These are phyloP conservation scores for Centrapalus pauciflorus DNA, from an alignment of 129 eudicot species.

Conservation along the genomic window DNA sequence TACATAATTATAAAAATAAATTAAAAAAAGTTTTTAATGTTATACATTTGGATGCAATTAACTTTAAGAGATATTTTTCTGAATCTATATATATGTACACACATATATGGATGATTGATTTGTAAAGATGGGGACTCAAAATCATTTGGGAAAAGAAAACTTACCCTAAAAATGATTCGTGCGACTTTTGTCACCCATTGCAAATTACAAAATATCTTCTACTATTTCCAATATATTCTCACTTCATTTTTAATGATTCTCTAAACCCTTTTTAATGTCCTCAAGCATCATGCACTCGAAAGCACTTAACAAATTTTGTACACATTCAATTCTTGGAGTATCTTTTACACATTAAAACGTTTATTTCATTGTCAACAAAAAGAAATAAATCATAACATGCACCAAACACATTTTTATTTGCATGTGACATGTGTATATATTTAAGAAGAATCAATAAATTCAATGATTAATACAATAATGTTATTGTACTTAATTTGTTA, in stretches of 20 bases:
- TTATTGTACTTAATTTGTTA: not conserved
- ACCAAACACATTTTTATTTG: not conserved
- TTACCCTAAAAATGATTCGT: slow-evolving; percentile 36
- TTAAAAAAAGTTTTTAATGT: no score
- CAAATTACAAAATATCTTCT: slow-evolving; percentile 30
- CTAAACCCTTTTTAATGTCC: slow-evolving; percentile 1
- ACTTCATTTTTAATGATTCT: slow-evolving; percentile 24
- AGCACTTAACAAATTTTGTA: not conserved
- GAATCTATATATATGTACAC: not conserved
- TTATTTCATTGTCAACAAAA: slow-evolving; percentile 1
- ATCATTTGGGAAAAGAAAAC: slow-evolving; percentile 40
- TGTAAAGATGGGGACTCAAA: slow-evolving; percentile 17
- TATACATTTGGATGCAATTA: no score
- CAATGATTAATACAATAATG: not conserved
- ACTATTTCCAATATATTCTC: slow-evolving; percentile 30
- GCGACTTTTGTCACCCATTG: slow-evolving; percentile 32
- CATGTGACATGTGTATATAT: no score
- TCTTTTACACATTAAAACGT: not conserved
- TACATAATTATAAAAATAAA: no score
- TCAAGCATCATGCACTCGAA: slow-evolving; percentile 19
- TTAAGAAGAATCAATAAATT: slow-evolving; percentile 9
- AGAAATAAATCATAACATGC: not conserved
- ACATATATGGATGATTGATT: not conserved
- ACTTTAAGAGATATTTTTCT: no score
- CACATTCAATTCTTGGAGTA: slow-evolving; percentile 1